These are phyloP conservation scores for Trichothecium roseum DNA, from an alignment of 2,329 filamentous ascomycete genomes.

Conservation along the genomic window DNA sequence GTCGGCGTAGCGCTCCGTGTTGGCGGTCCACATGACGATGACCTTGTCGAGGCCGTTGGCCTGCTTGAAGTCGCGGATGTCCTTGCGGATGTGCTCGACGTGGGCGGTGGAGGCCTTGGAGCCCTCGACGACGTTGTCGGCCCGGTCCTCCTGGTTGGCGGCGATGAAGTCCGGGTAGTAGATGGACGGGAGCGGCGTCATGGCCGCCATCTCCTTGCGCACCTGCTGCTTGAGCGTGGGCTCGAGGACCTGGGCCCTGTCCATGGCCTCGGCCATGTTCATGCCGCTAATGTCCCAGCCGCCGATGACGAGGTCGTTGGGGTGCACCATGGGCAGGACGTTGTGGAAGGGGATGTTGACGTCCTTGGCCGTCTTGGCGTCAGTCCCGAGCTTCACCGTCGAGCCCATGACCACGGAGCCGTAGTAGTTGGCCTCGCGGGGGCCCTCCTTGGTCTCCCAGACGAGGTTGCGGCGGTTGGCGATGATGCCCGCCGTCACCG, in stretches of 20 bases:
- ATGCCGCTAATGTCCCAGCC: conserved; percentile 95
- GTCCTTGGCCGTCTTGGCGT: conserved; percentile 73
- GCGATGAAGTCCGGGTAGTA: conserved; percentile 99
- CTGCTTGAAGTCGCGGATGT: conserved; percentile 91
- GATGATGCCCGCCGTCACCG: conserved; percentile 92
- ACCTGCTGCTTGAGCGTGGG: conserved; percentile 85
- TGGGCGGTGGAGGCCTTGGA: conserved; percentile 77
- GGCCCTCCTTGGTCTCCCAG: conserved; percentile 92
- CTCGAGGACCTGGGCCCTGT: conserved; percentile 89
- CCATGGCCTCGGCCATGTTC: conserved; percentile 87
- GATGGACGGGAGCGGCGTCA: conserved; percentile 85
- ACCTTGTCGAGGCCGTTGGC: conserved; percentile 83
- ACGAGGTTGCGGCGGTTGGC: conserved; percentile 78
- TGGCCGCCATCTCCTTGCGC: conserved; percentile 81
- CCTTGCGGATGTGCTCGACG: conserved; percentile 84
- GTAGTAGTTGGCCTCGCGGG: conserved; percentile 87
- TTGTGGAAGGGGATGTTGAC: conserved; percentile 95
- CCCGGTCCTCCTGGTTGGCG: conserved; percentile 93
- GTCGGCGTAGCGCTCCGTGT: conserved; percentile 94
- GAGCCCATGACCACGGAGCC: conserved; percentile 96
- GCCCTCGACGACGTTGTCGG: conserved; percentile 80
- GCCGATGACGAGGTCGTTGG: conserved; percentile 88
- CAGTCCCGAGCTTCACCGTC: conserved; percentile 90
- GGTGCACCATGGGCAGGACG: conserved; percentile 92
- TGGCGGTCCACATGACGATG: conserved; percentile 96